Evolutionary conservation across 441 rosid species (phyloP).

Genomic region (Bocquillonia castaneifolia): DNA sequence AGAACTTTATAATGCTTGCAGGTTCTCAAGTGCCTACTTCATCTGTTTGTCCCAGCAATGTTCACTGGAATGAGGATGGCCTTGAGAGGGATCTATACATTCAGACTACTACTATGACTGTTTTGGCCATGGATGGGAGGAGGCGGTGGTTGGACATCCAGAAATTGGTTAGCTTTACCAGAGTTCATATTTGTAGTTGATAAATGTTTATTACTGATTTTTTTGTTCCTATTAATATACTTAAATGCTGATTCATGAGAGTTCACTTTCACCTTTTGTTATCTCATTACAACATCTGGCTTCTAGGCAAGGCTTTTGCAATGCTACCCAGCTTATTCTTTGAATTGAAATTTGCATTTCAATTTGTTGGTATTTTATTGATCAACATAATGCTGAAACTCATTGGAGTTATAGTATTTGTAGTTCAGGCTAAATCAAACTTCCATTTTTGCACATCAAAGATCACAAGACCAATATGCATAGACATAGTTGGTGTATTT

Average conservation of each 20-base stretch:
- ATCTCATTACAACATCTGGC: not conserved
- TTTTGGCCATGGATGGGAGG: constrained; percentile 99
- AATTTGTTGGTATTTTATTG: not conserved
- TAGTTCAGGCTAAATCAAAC: not conserved
- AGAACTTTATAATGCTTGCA: constrained; percentile 34
- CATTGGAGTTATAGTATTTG: not conserved
- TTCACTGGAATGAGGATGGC: constrained; percentile 77
- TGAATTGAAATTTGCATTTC: constrained; percentile 3
- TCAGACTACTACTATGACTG: constrained; percentile 71
- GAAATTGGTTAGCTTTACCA: constrained; percentile 55
- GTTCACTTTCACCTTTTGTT: not conserved
- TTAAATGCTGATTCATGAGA: constrained; percentile 13
- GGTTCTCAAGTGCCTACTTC: constrained; percentile 45
- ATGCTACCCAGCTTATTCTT: not conserved
- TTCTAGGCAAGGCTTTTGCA: not conserved
- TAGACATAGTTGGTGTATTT: constrained; percentile 1
- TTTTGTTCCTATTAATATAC: not conserved
- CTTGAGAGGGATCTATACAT: constrained; percentile 91
- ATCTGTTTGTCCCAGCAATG: constrained; percentile 52
- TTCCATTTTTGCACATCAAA: not conserved
- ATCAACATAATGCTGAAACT: not conserved
- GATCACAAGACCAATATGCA: not conserved
- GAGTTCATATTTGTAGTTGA: constrained; percentile 13
- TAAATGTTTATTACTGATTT: constrained; percentile 8
- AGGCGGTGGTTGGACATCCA: constrained; percentile 95